Percentiles rank a stretch among this genome's conserved stretches.
Evolutionary conservation across 495 filamentous ascomycete species (phyloP).

Genomic region (Jackrogersella minutella): DNA sequence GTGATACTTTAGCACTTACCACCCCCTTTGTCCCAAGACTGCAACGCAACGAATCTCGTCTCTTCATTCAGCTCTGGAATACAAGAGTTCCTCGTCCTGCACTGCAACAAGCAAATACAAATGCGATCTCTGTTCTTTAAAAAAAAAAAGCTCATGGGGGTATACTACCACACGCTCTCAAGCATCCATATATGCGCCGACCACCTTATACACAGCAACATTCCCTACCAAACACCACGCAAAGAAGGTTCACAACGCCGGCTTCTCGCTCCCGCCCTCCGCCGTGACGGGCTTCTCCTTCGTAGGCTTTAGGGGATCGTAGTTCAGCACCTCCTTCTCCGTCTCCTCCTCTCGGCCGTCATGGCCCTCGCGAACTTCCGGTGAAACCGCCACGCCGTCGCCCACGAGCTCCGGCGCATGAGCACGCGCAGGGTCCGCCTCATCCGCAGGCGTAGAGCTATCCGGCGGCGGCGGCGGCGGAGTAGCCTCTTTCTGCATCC

Average conservation of each 20-base stretch:
- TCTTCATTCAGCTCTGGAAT: too few relatives aligned
- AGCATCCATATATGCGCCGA: too few relatives aligned
- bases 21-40: too few relatives aligned
- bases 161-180: too few relatives aligned
- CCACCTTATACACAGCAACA: background rate
- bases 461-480: too few relatives aligned
- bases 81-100: too few relatives aligned
- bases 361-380: too few relatives aligned
- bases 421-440: background rate
- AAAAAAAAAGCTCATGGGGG: background rate
- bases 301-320: constrained; percentile 13
- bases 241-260: background rate
- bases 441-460: background rate
- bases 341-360: background rate
- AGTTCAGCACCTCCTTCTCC: constrained; percentile 1
- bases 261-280: constrained; percentile 8
- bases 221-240: too few relatives aligned
- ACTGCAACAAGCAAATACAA: too few relatives aligned
- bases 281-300: constrained; percentile 3
- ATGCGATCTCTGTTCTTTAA: too few relatives aligned
- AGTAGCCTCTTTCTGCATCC: constrained; percentile 27
- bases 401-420: constrained; percentile 21
- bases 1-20: too few relatives aligned
- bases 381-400: constrained; percentile 1
- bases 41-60: too few relatives aligned